Percentiles rank a stretch among this genome's conserved stretches.
Conservation (phyloP, 1,284 basidiomycete species). For the Jaminaea rosea region DNA sequence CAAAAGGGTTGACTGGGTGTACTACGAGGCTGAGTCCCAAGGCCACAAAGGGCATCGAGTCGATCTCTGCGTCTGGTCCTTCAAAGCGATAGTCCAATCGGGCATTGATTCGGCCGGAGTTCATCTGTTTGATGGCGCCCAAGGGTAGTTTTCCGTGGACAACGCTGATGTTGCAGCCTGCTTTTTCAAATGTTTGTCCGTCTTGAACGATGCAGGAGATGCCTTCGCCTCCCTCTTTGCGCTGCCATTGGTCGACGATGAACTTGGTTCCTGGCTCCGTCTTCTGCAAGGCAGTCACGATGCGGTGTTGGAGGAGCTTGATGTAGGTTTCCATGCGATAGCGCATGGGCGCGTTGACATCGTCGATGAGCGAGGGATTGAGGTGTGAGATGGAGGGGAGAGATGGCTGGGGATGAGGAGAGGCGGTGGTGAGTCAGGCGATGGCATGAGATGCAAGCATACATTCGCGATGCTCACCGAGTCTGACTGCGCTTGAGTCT, state of each 20-base stretch:
- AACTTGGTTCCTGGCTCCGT: conserved; percentile 63
- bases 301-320: conserved; percentile 67
- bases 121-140: conserved; percentile 83
- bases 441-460: too few relatives aligned
- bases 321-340: conserved; percentile 71
- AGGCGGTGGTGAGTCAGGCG: background rate
- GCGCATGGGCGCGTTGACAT: conserved; percentile 50
- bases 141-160: conserved; percentile 83
- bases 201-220: conserved; percentile 76
- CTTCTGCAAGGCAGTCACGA: conserved; percentile 68
- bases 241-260: conserved; percentile 77
- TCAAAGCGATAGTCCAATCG: background rate
- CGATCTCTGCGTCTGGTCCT: conserved; percentile 59
- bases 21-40: conserved; percentile 84
- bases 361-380: conserved; percentile 22
- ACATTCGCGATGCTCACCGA: too few relatives aligned
- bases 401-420: conserved; percentile 1
- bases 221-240: conserved; percentile 74
- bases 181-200: conserved; percentile 77
- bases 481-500: too few relatives aligned
- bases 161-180: conserved; percentile 88
- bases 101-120: conserved; percentile 33
- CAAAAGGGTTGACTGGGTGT: conserved; percentile 76
- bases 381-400: conserved; percentile 36
- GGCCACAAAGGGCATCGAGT: conserved; percentile 79